phyloP scores from a whole-genome alignment of 2,329 filamentous ascomycete species.

The Fusarium sp. region DNA sequence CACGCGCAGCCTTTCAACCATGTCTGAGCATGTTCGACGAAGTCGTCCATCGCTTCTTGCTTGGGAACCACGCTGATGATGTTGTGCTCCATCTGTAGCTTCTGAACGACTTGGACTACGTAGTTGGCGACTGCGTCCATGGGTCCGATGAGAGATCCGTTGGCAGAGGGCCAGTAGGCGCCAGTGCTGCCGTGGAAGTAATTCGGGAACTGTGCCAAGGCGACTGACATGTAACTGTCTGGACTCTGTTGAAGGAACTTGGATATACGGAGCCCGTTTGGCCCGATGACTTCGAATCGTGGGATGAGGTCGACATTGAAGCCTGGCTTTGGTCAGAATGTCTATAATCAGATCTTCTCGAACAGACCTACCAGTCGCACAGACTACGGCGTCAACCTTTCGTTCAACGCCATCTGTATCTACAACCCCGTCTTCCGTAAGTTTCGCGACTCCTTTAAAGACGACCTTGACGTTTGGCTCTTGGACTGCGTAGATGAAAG shows the following conservation, averaged over 20 bases:
- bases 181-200: not conserved
- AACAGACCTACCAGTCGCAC: not conserved
- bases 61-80: not conserved
- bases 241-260: not conserved
- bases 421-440: not conserved
- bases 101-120: not conserved
- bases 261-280: not conserved
- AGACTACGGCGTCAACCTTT: not conserved
- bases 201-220: not conserved
- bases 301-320: not conserved
- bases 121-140: not conserved
- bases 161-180: not conserved
- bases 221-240: not conserved
- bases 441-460: not conserved
- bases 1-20: not conserved
- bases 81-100: not conserved
- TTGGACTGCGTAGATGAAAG: not conserved
- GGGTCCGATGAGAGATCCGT: not conserved
- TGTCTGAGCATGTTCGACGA: not conserved
- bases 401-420: not conserved
- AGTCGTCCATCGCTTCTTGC: not conserved
- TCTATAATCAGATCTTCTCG: rapidly evolving
- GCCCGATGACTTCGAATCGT: not conserved
- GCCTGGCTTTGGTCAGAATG: rapidly evolving
- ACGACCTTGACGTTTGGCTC: not conserved